Evolutionary conservation across 1,284 basidiomycete species (phyloP), one percentile per base, ranked within the genome.

Genomic region (Cutaneotrichosporon sp.): DNA sequence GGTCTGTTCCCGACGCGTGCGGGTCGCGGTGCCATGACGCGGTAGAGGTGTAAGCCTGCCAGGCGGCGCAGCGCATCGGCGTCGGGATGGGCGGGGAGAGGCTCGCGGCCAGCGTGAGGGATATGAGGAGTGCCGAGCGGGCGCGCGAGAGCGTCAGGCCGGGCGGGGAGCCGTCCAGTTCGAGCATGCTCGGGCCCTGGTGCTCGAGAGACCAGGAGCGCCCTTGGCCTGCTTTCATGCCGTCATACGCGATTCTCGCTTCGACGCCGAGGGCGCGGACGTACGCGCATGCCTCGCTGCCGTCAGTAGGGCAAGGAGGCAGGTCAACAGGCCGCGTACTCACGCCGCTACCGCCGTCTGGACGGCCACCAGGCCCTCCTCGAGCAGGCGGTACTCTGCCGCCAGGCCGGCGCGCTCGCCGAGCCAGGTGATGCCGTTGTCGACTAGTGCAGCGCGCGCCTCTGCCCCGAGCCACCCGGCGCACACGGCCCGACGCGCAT

Each of bases 121-220:
- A 18, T 16, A 27, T 29, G 27, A 27, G 25, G 27, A 50, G 47
- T 4, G 18, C 24, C 6, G 47, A 27, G 14, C 47, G 47, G 14
- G 47, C 47, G 16, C 20, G 13, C 3, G 25, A 5, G 27, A 50
- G 47, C 4, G 47, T 50, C 2, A 50, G 27, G 25, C 47, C 47
- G 1, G 47, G 47, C 0, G 47, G 47, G 3, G 14, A 18, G 27
- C 13, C 5, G 13, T n/a, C 47, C 4, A 50, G 27, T 6, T 18
- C 14, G 47, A 50, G 47, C 47, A 50, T 50, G 27, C 14, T 18
- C 27, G 47, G 47, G 4, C 25, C 47, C 18, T 50, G 47, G 47
- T 50, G 24, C 24, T 27, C 24, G 16, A 50, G 25, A 3, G 47
- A 50, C 47, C 47, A 50, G 18, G 27, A 31, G 31, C 47, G 25